phyloP scores from a whole-genome alignment of 2,329 filamentous ascomycete species.

The Colletotrichum musicola region DNA sequence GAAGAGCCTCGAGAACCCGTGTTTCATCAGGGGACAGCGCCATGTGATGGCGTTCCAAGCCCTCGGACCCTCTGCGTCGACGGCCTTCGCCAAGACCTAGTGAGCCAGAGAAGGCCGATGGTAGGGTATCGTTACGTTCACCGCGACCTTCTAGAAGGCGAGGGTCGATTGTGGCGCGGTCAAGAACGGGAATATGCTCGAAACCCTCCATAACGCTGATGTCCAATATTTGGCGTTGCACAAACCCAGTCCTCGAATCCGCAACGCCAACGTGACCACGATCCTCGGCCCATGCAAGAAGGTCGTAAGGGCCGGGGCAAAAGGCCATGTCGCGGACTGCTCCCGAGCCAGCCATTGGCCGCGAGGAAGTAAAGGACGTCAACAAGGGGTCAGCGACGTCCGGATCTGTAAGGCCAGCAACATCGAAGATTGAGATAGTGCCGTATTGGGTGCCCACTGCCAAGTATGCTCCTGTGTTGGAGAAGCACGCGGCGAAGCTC shows the following conservation, averaged over 20 bases:
- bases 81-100: conserved; percentile 48
- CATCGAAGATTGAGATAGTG: conserved; percentile 81
- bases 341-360: conserved; percentile 77
- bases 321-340: conserved; percentile 94
- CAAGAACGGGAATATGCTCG: conserved; percentile 68
- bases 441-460: conserved; percentile 86
- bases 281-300: conserved; percentile 95
- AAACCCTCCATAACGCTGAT: conserved; percentile 71
- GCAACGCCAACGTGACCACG: conserved; percentile 80
- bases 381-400: conserved; percentile 72
- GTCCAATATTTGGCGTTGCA: conserved; percentile 75
- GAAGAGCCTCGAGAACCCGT: conserved; percentile 67
- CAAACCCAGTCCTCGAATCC: conserved; percentile 76
- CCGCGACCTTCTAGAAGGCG: conserved; percentile 62
- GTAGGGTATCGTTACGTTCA: conserved; percentile 55
- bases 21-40: conserved; percentile 68
- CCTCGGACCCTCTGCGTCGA: conserved; percentile 29
- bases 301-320: conserved; percentile 88
- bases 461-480: conserved; percentile 76
- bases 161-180: conserved; percentile 67
- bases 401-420: conserved; percentile 58
- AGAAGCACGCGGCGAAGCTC: conserved; percentile 85
- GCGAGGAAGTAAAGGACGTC: conserved; percentile 81
- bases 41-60: conserved; percentile 47
- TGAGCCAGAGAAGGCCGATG: conserved; percentile 44